These are phyloP conservation scores for Capronia americana DNA, from an alignment of 2,329 filamentous ascomycete species.

Conservation along the genomic window DNA sequence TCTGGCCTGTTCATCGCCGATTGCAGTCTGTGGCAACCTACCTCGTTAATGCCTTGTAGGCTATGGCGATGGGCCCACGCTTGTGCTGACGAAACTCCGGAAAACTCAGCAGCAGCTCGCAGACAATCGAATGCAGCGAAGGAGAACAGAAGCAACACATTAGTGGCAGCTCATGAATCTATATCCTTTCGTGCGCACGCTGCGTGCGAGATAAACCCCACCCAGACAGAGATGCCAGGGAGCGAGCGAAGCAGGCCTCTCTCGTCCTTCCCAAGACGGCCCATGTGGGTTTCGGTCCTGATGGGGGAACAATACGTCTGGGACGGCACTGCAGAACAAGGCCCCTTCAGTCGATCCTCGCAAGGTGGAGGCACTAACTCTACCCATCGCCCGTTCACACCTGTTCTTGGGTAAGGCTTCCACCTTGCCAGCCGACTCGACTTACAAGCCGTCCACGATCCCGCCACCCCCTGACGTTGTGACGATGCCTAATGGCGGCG, in stretches of 20 bases:
- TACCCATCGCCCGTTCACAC: neutral
- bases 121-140: neutral
- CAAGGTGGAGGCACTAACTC: neutral
- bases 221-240: neutral
- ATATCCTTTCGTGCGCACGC: neutral
- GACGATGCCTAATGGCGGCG: constrained; percentile 11
- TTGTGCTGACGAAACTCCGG: neutral
- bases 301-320: neutral
- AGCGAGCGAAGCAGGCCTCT: neutral
- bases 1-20: neutral
- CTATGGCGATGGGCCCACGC: neutral
- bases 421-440: neutral
- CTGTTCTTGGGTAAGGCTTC: constrained; percentile 5
- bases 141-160: neutral
- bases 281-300: neutral
- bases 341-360: neutral
- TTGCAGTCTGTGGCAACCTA: neutral
- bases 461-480: constrained; percentile 16
- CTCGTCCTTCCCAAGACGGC: neutral
- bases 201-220: neutral
- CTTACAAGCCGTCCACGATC: constrained; percentile 2
- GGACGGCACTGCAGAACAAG: neutral
- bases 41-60: neutral
- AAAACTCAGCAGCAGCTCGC: neutral
- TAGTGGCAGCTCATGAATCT: neutral